phyloP scores from a whole-genome alignment of 2,329 filamentous ascomycete species.

The Aspergillus sclerotialis region DNA sequence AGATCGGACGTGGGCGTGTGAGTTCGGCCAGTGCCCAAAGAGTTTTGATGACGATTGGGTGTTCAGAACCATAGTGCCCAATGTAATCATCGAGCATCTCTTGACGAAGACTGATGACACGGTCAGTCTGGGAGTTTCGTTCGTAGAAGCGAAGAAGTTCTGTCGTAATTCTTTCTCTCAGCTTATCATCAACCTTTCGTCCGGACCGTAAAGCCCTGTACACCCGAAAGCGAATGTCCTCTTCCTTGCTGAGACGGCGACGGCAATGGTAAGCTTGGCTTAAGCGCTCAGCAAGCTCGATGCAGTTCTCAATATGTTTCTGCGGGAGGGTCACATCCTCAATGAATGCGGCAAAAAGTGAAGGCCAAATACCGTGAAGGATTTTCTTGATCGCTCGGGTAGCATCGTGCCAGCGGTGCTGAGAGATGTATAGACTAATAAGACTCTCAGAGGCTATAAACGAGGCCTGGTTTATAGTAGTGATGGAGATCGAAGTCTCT shows the following conservation, averaged over 20 bases:
- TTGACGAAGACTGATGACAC: conserved; percentile 31
- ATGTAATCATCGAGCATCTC: conserved; percentile 34
- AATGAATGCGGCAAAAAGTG: conserved; percentile 39
- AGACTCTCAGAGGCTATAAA: conserved; percentile 37
- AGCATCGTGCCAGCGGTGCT: conserved; percentile 43
- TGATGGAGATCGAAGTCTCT: conserved; percentile 35
- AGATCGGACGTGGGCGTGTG: conserved; percentile 29
- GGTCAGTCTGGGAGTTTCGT: conserved; percentile 24
- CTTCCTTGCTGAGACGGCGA: conserved; percentile 28
- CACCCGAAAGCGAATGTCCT: conserved; percentile 29
- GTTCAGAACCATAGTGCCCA: conserved; percentile 25
- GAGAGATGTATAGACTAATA: conserved; percentile 36
- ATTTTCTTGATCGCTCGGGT: conserved; percentile 40
- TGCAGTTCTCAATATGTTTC: conserved; percentile 38
- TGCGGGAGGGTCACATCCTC: conserved; percentile 39
- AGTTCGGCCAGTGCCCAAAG: conserved; percentile 31
- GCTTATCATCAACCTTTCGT: conserved; percentile 24
- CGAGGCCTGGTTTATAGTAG: conserved; percentile 33
- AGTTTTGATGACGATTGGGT: conserved; percentile 29
- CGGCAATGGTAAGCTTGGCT: conserved; percentile 40
- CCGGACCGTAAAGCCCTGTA: conserved; percentile 26
- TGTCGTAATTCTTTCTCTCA: conserved; percentile 18
- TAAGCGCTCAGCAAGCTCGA: conserved; percentile 42
- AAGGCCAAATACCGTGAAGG: conserved; percentile 41
- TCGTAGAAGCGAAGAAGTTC: conserved; percentile 25